Conservation (phyloP, 1,284 basidiomycete species). For the Pulveroboletus ridleyi region DNA sequence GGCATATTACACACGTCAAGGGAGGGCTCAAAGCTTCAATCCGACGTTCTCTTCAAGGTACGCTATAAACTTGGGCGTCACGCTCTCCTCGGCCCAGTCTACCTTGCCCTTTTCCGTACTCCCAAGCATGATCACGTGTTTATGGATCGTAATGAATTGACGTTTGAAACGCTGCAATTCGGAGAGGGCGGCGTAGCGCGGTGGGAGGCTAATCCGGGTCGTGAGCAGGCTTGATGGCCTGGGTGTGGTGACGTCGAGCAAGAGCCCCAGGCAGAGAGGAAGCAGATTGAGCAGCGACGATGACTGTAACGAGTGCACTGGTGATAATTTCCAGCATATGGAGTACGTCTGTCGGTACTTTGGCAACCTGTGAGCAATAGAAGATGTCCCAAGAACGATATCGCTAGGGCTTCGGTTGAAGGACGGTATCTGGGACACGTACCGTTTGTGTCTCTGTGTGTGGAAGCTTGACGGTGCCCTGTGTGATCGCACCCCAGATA, state of each 20-base stretch:
- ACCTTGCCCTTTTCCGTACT: conserved; percentile 66
- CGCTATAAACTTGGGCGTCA: conserved; percentile 76
- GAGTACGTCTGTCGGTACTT: conserved; percentile 84
- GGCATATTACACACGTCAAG: too few relatives aligned
- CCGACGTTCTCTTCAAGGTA: conserved; percentile 80
- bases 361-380: conserved; percentile 55
- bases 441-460: conserved; percentile 88
- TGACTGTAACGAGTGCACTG: conserved; percentile 67
- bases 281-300: conserved; percentile 64
- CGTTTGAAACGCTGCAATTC: conserved; percentile 89
- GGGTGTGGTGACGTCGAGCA: conserved; percentile 46
- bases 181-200: conserved; percentile 76
- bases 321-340: conserved; percentile 81
- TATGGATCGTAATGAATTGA: conserved; percentile 88
- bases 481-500: conserved; percentile 86
- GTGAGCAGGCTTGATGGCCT: conserved; percentile 42
- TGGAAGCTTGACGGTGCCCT: conserved; percentile 83
- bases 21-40: conserved; percentile 39
- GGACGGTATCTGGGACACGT: conserved; percentile 34
- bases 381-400: neutral
- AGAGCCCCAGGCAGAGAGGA: conserved; percentile 56
- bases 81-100: conserved; percentile 63
- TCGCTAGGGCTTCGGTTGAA: neutral
- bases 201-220: conserved; percentile 55
- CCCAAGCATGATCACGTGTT: conserved; percentile 86